Percentiles rank a stretch among this genome's conserved stretches.
Conservation (phyloP, 805 yeast genomes). For the Sugiyamaella mastotermitis region DNA sequence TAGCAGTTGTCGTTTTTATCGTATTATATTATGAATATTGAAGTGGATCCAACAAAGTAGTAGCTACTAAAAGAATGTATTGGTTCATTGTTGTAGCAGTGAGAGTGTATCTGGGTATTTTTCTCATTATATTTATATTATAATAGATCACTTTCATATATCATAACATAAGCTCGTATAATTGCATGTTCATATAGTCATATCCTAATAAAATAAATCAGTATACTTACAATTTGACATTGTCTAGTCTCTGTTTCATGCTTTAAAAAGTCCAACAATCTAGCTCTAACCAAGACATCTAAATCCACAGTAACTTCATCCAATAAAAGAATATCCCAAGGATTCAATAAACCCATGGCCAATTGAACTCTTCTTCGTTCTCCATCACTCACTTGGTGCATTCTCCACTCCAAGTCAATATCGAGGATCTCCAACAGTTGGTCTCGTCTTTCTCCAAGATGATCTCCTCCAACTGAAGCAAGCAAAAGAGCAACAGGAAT, state of each 20-base stretch:
- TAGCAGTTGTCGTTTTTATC: no score
- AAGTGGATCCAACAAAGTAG: no score
- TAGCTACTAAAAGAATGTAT: no score
- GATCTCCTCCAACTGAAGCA: constrained; percentile 76
- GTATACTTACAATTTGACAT: constrained; percentile 55
- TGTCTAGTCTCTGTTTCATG: constrained; percentile 65
- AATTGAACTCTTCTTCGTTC: constrained; percentile 92
- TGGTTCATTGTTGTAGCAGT: no score
- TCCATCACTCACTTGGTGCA: constrained; percentile 90
- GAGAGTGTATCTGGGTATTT: no score
- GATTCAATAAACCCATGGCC: constrained; percentile 85
- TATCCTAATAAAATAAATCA: no score
- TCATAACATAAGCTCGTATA: no score
- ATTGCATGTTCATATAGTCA: no score
- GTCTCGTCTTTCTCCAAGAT: constrained; percentile 70
- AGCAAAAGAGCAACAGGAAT: constrained; percentile 78
- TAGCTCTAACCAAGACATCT: constrained; percentile 83
- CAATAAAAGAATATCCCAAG: constrained; percentile 80
- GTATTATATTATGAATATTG: no score
- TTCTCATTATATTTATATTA: no score
- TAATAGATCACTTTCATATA: no score
- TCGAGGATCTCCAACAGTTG: constrained; percentile 70
- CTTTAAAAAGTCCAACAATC: constrained; percentile 62
- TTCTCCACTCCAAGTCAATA: constrained; percentile 83
- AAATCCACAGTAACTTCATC: constrained; percentile 97